Evolutionary conservation across 1,284 basidiomycete genomes (phyloP).

Genomic region (Malassezia obtusa): DNA sequence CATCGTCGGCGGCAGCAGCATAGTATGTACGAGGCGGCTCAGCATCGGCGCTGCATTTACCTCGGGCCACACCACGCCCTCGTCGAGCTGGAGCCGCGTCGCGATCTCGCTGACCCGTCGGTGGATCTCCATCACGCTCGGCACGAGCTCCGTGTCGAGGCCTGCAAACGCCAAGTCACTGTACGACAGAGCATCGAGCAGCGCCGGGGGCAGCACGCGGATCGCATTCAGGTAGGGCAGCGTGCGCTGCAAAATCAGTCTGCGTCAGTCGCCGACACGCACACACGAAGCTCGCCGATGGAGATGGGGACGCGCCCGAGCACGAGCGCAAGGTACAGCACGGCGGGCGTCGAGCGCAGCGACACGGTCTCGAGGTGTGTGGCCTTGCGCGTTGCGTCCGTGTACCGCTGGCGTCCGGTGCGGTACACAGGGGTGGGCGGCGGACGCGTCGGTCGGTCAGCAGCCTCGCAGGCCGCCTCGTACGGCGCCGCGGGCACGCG

Average conservation of each 20-base stretch:
- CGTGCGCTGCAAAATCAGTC: slow-evolving; percentile 10
- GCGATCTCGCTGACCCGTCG: slow-evolving; percentile 59
- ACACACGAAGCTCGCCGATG: slow-evolving; percentile 12
- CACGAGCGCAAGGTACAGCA: slow-evolving; percentile 14
- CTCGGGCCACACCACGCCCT: slow-evolving; percentile 62
- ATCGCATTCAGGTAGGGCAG: slow-evolving; percentile 73
- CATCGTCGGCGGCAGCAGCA: slow-evolving; percentile 63
- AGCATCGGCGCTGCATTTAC: slow-evolving; percentile 67
- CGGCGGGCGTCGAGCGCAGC: slow-evolving; percentile 11
- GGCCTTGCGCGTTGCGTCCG: not conserved
- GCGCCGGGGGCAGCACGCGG: slow-evolving; percentile 57
- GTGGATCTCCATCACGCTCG: slow-evolving; percentile 57
- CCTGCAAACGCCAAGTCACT: slow-evolving; percentile 20
- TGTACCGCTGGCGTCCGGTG: not conserved
- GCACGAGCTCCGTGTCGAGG: slow-evolving; percentile 56
- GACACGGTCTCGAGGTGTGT: not conserved
- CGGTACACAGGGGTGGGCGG: not conserved
- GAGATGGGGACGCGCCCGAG: slow-evolving; percentile 9
- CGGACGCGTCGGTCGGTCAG: not conserved
- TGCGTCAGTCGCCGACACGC: not conserved
- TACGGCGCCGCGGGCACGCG: slow-evolving; percentile 3
- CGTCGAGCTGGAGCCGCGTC: slow-evolving; percentile 54
- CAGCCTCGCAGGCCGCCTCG: slow-evolving; percentile 7
- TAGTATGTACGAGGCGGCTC: slow-evolving; percentile 63
- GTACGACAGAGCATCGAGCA: slow-evolving; percentile 59